These are phyloP conservation scores for Draba incana DNA, from an alignment of 345 rosid genomes.

Conservation along the genomic window DNA sequence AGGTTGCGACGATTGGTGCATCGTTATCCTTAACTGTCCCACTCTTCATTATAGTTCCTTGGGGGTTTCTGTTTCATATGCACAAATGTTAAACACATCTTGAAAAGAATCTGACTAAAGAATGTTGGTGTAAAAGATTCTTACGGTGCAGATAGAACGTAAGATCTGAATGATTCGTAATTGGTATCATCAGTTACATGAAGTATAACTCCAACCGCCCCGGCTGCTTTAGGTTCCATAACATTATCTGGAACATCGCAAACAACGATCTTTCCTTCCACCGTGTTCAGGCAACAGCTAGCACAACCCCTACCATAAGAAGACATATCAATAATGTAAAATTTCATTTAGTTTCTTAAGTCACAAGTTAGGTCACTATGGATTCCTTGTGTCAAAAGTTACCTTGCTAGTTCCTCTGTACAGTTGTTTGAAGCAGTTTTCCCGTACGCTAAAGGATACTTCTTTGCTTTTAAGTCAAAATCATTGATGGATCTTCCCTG, in stretches of 20 bases:
- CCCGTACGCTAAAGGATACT: slow-evolving; percentile 40
- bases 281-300: slow-evolving; percentile 35
- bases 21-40: slow-evolving; percentile 35
- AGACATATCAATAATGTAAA: neutral
- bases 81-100: neutral
- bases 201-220: slow-evolving; percentile 49
- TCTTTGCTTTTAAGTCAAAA: slow-evolving; percentile 32
- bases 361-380: slow-evolving; percentile 29
- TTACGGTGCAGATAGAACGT: slow-evolving; percentile 42
- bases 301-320: slow-evolving; percentile 36
- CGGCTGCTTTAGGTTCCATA: slow-evolving; percentile 16
- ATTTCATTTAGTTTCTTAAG: slow-evolving; percentile 12
- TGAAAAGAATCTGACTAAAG: slow-evolving; percentile 26
- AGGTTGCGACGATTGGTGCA: slow-evolving; percentile 48
- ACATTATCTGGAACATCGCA: slow-evolving; percentile 6
- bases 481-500: slow-evolving; percentile 46
- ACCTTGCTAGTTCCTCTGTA: slow-evolving; percentile 21
- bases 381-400: neutral
- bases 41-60: slow-evolving; percentile 44
- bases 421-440: slow-evolving; percentile 27
- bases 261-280: slow-evolving; percentile 50
- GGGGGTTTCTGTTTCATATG: slow-evolving; percentile 33
- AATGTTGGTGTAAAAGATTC: slow-evolving; percentile 29
- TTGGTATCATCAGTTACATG: neutral
- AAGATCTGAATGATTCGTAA: slow-evolving; percentile 38